Conservation (phyloP, 2,329 filamentous ascomycete genomes). For the Exophiala dermatitidis region DNA sequence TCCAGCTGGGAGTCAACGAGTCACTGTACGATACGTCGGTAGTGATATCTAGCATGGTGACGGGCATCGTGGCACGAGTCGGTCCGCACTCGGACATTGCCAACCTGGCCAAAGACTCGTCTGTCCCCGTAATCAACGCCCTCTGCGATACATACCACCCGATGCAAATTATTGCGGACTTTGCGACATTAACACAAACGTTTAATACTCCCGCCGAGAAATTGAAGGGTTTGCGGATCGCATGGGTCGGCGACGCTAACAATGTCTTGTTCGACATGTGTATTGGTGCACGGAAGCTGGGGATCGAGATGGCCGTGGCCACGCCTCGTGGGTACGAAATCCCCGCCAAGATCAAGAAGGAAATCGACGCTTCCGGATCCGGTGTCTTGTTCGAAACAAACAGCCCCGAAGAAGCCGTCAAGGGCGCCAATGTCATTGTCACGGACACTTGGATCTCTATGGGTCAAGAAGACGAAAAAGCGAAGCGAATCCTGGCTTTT, state of each 20-base stretch:
- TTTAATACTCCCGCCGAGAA: constrained; percentile 54
- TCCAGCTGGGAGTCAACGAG: constrained; percentile 91
- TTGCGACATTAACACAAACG: constrained; percentile 77
- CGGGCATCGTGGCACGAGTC: constrained; percentile 73
- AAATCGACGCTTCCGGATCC: constrained; percentile 60
- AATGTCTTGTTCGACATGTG: constrained; percentile 94
- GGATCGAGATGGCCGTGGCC: constrained; percentile 77
- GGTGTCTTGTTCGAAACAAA: constrained; percentile 65
- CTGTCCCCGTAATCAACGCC: constrained; percentile 77
- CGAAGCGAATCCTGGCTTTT: constrained; percentile 72
- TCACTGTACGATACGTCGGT: constrained; percentile 85
- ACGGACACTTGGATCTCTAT: constrained; percentile 99
- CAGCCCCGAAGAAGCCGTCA: constrained; percentile 75
- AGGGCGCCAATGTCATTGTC: constrained; percentile 79
- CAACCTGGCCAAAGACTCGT: constrained; percentile 62
- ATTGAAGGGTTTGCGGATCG: constrained; percentile 77
- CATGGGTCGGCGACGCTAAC: constrained; percentile 95
- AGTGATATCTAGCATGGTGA: constrained; percentile 91
- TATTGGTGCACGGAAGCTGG: constrained; percentile 78
- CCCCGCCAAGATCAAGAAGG: constrained; percentile 61
- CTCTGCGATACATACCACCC: constrained; percentile 89
- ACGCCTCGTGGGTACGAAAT: constrained; percentile 81
- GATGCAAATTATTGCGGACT: constrained; percentile 88
- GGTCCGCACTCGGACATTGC: constrained; percentile 69
- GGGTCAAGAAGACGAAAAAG: constrained; percentile 84